A percentile compares a stretch with the other conserved stretches of the same genome.
phyloP scores from a whole-genome alignment of 2,329 filamentous ascomycete genomes.

The Ambrosiella beaveri region DNA sequence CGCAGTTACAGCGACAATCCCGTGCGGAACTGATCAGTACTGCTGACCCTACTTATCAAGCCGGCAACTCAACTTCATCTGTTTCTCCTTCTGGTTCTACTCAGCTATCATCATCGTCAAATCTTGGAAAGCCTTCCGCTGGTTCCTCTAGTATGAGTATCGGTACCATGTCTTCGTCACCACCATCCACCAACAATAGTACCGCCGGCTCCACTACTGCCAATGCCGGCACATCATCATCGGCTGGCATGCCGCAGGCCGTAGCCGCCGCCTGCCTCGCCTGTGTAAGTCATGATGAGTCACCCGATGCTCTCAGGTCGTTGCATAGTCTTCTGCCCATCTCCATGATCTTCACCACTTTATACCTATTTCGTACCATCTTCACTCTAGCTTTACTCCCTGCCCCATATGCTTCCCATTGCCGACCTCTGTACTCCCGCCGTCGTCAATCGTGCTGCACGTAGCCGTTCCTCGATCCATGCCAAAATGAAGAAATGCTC shows the following conservation, averaged over 20 bases:
- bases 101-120: background rate
- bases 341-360: background rate
- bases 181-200: background rate
- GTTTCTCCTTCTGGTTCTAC: background rate
- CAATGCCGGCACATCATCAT: background rate
- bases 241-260: slow-evolving; percentile 12
- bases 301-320: background rate
- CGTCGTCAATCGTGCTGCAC: background rate
- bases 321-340: background rate
- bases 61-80: background rate
- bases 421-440: background rate
- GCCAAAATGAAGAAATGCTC: slow-evolving; percentile 1
- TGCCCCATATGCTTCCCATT: background rate
- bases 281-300: slow-evolving; percentile 28
- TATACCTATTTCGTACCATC: background rate
- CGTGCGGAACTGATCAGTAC: background rate
- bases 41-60: background rate
- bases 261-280: slow-evolving; percentile 37
- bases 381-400: background rate
- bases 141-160: background rate
- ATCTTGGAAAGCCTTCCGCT: background rate
- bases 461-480: background rate
- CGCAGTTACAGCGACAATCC: background rate
- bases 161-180: slow-evolving; percentile 2
- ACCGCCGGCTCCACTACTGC: background rate